phyloP scores from a whole-genome alignment of 1,139 yeast species.

The Arxiozyma slooffiae region DNA sequence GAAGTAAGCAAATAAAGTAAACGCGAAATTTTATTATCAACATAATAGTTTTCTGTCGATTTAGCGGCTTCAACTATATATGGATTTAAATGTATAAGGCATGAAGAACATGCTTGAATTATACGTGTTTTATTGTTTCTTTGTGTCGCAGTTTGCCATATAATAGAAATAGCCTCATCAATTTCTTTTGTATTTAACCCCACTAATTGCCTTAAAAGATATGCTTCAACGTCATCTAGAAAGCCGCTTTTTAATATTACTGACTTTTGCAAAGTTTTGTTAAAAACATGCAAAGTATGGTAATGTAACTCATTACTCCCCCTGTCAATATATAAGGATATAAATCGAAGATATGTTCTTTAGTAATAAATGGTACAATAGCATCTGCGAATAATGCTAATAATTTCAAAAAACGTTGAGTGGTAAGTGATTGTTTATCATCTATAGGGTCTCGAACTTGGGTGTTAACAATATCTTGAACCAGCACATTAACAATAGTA shows the following conservation, averaged over 20 bases:
- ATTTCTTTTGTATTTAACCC: slow-evolving; percentile 50
- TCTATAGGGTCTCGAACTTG: slow-evolving; percentile 17
- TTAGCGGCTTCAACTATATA: slow-evolving; percentile 32
- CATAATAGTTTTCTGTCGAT: slow-evolving; percentile 15
- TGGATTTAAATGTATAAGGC: slow-evolving; percentile 42
- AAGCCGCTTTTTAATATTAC: slow-evolving; percentile 44
- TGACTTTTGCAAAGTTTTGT: slow-evolving; percentile 38
- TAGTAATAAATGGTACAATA: slow-evolving; percentile 44
- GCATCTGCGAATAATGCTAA: slow-evolving; percentile 46
- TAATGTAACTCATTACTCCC: slow-evolving; percentile 36
- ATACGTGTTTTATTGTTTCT: slow-evolving; percentile 41
- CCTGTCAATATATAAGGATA: slow-evolving; percentile 48
- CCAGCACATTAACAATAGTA: slow-evolving; percentile 23
- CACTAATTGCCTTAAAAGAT: slow-evolving; percentile 46
- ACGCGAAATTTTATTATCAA: slow-evolving; percentile 45
- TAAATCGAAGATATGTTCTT: slow-evolving; percentile 53
- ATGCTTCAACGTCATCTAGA: slow-evolving; percentile 40
- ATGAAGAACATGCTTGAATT: slow-evolving; percentile 52
- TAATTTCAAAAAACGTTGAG: slow-evolving; percentile 37
- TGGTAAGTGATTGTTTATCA: slow-evolving; percentile 12
- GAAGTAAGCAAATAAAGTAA: slow-evolving; percentile 55
- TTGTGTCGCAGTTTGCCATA: slow-evolving; percentile 45
- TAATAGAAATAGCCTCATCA: slow-evolving; percentile 59
- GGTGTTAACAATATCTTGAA: slow-evolving; percentile 28
- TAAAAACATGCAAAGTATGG: slow-evolving; percentile 46